A percentile compares a stretch with the other conserved stretches of the same genome.
phyloP scores from a whole-genome alignment of 257 asterid genomes.

The Capsicum pubescens region DNA sequence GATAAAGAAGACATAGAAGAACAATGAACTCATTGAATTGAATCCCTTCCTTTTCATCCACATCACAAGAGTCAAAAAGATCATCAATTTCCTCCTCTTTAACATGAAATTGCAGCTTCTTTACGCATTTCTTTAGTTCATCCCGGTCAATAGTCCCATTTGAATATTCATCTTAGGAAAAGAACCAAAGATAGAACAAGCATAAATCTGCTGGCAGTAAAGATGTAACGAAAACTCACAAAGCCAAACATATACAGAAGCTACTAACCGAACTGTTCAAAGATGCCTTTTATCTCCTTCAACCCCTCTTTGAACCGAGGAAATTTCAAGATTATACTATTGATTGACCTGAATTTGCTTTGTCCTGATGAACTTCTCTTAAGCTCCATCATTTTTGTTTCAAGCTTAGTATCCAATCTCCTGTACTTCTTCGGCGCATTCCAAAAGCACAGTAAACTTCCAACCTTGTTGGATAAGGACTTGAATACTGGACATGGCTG shows the following conservation, averaged over 20 bases:
- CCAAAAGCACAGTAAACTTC: conserved; percentile 39
- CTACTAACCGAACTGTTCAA: conserved; percentile 50
- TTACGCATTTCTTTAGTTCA: conserved; percentile 53
- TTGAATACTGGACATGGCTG: conserved; percentile 34
- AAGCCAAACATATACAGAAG: neutral
- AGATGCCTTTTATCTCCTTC: conserved; percentile 46
- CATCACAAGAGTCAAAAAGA: conserved; percentile 51
- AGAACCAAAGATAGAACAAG: neutral
- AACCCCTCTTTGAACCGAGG: conserved; percentile 55
- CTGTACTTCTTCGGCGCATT: conserved; percentile 42
- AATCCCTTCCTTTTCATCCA: conserved; percentile 52
- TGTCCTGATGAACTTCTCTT: conserved; percentile 37
- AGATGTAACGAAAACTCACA: neutral
- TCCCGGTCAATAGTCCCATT: conserved; percentile 52
- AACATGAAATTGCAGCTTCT: conserved; percentile 42
- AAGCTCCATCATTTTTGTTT: conserved; percentile 49
- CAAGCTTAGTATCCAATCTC: conserved; percentile 47
- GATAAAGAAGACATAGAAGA: conserved; percentile 52
- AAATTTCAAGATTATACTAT: conserved; percentile 54
- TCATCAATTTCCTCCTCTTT: conserved; percentile 51
- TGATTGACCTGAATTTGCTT: conserved; percentile 47
- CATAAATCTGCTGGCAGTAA: neutral
- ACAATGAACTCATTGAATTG: conserved; percentile 60
- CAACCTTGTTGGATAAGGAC: conserved; percentile 39
- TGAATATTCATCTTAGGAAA: conserved; percentile 48